A percentile compares a stretch with the other conserved stretches of the same genome.
Evolutionary conservation across 2,329 filamentous ascomycete genomes (phyloP).

Genomic region (Talaromyces sp.): DNA sequence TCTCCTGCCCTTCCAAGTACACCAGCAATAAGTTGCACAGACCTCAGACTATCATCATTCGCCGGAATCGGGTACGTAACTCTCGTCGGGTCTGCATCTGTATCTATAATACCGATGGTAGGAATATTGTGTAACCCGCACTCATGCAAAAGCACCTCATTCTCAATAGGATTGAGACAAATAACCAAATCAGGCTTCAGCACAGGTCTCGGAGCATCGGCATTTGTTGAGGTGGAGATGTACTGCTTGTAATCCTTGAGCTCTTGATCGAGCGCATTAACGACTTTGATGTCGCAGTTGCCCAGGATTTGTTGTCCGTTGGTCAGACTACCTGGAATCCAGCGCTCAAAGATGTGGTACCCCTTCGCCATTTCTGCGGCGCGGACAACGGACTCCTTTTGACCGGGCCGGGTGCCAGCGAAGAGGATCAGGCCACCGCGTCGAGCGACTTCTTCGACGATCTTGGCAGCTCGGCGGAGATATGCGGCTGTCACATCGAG

Average conservation of each 20-base stretch:
- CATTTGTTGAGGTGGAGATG: conserved; percentile 38
- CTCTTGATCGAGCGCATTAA: conserved; percentile 70
- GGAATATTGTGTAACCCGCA: conserved; percentile 84
- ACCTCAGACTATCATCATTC: conserved; percentile 92
- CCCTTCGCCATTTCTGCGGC: conserved; percentile 74
- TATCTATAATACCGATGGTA: conserved; percentile 92
- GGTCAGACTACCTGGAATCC: conserved; percentile 87
- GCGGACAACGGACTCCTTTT: conserved; percentile 74
- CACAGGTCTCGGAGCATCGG: conserved; percentile 53
- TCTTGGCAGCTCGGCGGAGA: conserved; percentile 85
- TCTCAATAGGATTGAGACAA: conserved; percentile 88
- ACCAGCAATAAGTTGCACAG: conserved; percentile 76
- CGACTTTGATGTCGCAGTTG: conserved; percentile 65
- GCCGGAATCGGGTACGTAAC: conserved; percentile 96
- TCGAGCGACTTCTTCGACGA: conserved; percentile 82
- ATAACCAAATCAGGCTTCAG: conserved; percentile 87
- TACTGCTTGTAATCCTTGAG: conserved; percentile 64
- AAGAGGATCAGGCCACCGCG: conserved; percentile 84
- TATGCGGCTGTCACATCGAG: conserved; percentile 86
- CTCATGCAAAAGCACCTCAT: conserved; percentile 85
- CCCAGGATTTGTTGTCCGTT: conserved; percentile 88
- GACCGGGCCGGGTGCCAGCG: conserved; percentile 79
- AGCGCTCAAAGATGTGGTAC: conserved; percentile 88
- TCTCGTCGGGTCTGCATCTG: conserved; percentile 85
- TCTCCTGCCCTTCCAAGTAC: conserved; percentile 82